A percentile compares a stretch with the other conserved stretches of the same genome.
These are phyloP conservation scores for Deuterostichococcus epilithicus DNA, from an alignment of 139 green algal genomes.

Conservation along the genomic window DNA sequence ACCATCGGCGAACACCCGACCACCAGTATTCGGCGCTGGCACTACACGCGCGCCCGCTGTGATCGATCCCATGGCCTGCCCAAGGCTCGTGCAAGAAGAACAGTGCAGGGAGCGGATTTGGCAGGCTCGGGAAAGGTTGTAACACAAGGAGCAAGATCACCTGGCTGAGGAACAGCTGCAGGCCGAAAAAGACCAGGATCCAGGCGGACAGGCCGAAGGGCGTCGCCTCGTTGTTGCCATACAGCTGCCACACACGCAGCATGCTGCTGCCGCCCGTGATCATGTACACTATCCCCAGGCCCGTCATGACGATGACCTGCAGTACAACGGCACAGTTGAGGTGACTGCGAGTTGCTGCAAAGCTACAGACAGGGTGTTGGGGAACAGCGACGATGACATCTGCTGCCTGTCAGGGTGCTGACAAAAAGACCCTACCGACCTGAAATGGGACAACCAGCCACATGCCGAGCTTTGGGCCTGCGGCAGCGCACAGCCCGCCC, in stretches of 20 bases:
- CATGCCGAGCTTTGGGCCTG: conserved; percentile 3
- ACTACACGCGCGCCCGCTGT: too few species aligned
- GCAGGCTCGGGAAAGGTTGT: too few species aligned
- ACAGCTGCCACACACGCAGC: conserved; percentile 12
- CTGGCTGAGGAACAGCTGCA: conserved; percentile 47
- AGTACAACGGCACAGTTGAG: too few species aligned
- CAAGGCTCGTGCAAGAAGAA: too few species aligned
- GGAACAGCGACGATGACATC: conserved; percentile 2
- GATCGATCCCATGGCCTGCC: too few species aligned
- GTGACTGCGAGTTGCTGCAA: too few species aligned
- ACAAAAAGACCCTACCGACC: background rate
- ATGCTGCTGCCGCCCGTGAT: conserved; percentile 15
- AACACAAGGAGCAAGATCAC: too few species aligned
- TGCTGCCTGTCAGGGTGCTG: too few species aligned
- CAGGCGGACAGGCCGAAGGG: conserved; percentile 23
- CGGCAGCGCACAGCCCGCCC: background rate
- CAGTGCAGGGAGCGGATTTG: too few species aligned
- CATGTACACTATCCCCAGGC: conserved; percentile 25
- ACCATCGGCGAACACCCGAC: background rate
- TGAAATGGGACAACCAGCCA: conserved; percentile 21
- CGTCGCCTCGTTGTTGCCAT: conserved; percentile 12
- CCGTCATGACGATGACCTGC: conserved; percentile 20
- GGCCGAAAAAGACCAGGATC: conserved; percentile 37
- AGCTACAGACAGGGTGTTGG: too few species aligned
- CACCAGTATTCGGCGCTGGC: too few species aligned